Evolutionary conservation across 495 filamentous ascomycete genomes (phyloP).

Genomic region (Hypoxylon crocopeplum): DNA sequence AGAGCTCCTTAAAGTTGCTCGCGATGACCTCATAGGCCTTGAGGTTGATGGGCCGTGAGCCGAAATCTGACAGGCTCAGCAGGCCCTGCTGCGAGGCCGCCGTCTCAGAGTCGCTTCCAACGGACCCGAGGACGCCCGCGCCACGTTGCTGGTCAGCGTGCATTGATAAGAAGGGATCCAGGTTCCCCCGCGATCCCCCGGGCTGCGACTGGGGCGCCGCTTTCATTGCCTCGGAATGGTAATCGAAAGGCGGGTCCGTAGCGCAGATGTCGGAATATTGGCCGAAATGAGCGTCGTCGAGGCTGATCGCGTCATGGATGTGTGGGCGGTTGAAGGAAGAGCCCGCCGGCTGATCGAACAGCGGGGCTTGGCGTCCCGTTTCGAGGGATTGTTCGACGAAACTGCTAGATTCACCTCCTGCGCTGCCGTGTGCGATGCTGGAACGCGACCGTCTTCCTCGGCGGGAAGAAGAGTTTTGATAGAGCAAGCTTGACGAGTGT

Average conservation of each 20-base stretch:
- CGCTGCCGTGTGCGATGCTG: not conserved
- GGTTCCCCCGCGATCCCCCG: not conserved
- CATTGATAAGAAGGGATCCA: conserved; percentile 4
- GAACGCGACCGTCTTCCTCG: not conserved
- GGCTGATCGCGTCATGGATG: conserved; percentile 18
- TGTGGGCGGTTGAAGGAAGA: conserved; percentile 13
- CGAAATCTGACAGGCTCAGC: conserved; percentile 9
- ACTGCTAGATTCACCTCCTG: not conserved
- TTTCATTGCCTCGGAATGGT: conserved; percentile 10
- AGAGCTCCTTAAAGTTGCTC: conserved; percentile 24
- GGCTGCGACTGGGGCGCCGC: not conserved
- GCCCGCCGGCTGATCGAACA: conserved; percentile 20
- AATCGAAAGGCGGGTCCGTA: conserved; percentile 23
- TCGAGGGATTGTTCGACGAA: conserved; percentile 9
- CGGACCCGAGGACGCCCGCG: not conserved
- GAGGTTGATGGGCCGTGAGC: conserved; percentile 20
- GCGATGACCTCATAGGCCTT: conserved; percentile 33
- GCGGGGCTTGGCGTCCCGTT: conserved; percentile 11
- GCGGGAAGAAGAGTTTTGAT: not conserved
- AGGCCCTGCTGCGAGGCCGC: not conserved
- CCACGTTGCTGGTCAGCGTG: not conserved
- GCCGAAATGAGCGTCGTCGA: conserved; percentile 14
- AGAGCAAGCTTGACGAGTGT: conserved; percentile 1
- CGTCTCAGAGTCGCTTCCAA: not conserved
- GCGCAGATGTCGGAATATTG: conserved; percentile 17